phyloP scores from a whole-genome alignment of 495 filamentous ascomycete species.

The Penicillium samsonianum region DNA sequence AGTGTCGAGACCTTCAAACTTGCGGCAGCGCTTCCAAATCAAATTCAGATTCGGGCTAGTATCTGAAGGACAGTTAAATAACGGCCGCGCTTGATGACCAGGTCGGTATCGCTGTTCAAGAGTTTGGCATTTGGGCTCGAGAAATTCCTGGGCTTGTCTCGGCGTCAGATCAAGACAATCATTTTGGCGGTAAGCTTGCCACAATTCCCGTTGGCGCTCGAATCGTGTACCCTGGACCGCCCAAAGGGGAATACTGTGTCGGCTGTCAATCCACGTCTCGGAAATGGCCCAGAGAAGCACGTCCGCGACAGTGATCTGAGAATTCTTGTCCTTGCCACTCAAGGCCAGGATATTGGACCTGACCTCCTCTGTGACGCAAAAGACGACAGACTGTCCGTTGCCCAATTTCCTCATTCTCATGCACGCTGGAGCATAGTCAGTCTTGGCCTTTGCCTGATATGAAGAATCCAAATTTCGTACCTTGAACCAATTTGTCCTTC shows the following conservation, averaged over 20 bases:
- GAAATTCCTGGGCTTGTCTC: constrained; percentile 43
- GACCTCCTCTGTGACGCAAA: constrained; percentile 58
- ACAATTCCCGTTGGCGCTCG: constrained; percentile 28
- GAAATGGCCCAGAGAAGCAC: constrained; percentile 61
- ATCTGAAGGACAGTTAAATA: neutral
- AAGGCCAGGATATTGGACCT: constrained; percentile 41
- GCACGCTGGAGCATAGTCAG: constrained; percentile 48
- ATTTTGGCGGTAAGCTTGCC: constrained; percentile 13
- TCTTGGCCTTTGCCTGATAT: no score
- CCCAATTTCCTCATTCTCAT: constrained; percentile 68
- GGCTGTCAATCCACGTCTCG: constrained; percentile 54
- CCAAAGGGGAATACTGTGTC: constrained; percentile 58
- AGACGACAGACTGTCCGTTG: constrained; percentile 61
- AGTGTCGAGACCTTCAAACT: constrained; percentile 41
- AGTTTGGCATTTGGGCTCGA: constrained; percentile 50
- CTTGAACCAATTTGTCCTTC: constrained; percentile 76
- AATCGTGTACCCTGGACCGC: constrained; percentile 58
- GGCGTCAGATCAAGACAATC: neutral
- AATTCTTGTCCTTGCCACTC: constrained; percentile 7
- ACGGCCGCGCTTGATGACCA: neutral
- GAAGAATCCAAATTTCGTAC: constrained; percentile 36
- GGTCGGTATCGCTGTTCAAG: constrained; percentile 45
- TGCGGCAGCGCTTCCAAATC: constrained; percentile 42
- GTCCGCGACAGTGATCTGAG: constrained; percentile 43
- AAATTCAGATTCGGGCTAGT: constrained; percentile 21